These are phyloP conservation scores for Xylariaceae sp. DNA, from an alignment of 2,329 filamentous ascomycete genomes.

Conservation along the genomic window DNA sequence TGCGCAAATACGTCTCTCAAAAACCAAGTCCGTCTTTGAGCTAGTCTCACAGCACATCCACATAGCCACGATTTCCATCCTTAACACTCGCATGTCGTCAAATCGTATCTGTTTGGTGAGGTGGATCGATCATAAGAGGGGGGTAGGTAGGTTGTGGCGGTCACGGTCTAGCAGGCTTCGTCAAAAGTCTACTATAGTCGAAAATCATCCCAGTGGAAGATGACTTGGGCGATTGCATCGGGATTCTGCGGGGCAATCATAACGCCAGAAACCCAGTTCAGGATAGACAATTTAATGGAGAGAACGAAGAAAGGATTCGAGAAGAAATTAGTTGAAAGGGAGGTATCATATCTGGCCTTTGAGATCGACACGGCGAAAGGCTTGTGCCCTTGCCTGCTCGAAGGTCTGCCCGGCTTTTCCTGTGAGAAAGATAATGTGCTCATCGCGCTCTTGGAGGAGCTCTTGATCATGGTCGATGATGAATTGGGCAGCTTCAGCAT, in stretches of 20 bases:
- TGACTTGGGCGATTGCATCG: neutral
- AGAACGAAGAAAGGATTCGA: constrained; percentile 18
- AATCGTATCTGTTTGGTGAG: constrained; percentile 4
- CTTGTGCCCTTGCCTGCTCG: constrained; percentile 67
- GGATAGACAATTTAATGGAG: constrained; percentile 4
- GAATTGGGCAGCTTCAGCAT: constrained; percentile 87
- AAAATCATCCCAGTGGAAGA: constrained; percentile 5
- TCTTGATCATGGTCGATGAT: constrained; percentile 76
- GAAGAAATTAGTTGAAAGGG: constrained; percentile 20
- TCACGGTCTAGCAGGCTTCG: constrained; percentile 20
- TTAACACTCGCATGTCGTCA: constrained; percentile 6
- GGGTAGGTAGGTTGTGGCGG: constrained; percentile 16
- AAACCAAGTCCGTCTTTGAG: too few relatives aligned
- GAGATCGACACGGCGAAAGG: constrained; percentile 89
- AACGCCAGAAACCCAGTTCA: too few relatives aligned
- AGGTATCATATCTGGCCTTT: constrained; percentile 83
- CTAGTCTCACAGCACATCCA: neutral
- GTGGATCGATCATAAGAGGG: constrained; percentile 19
- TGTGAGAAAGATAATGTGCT: constrained; percentile 70
- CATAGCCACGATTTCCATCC: constrained; percentile 7
- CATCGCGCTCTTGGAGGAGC: constrained; percentile 73
- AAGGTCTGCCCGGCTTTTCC: constrained; percentile 72
- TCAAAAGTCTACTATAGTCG: constrained; percentile 15
- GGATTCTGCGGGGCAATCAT: constrained; percentile 9
- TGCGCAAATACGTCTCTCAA: too few relatives aligned